These are phyloP conservation scores for Cytospora paraplurivora DNA, from an alignment of 2,329 filamentous ascomycete species.

Conservation along the genomic window DNA sequence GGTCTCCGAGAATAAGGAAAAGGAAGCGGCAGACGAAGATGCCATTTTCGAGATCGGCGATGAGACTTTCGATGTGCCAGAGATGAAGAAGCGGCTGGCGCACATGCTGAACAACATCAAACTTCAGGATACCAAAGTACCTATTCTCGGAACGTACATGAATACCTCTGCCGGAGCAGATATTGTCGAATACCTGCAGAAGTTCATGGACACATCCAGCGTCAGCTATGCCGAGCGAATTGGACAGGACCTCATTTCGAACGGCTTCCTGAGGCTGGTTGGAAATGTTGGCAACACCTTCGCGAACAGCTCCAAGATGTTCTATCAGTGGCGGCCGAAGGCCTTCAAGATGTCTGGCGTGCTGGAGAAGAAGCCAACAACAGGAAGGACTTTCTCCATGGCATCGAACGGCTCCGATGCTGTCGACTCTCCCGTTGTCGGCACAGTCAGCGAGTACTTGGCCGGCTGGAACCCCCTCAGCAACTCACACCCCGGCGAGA, in stretches of 20 bases:
- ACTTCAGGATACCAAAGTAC: slow-evolving; percentile 88
- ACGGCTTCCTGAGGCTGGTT: slow-evolving; percentile 85
- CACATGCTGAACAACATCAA: slow-evolving; percentile 88
- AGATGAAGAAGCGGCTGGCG: slow-evolving; percentile 85
- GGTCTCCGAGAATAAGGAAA: slow-evolving; percentile 65
- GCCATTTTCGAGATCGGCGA: slow-evolving; percentile 90
- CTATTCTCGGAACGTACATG: slow-evolving; percentile 90
- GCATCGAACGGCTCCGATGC: slow-evolving; percentile 58
- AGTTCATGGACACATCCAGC: slow-evolving; percentile 79
- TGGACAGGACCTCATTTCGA: slow-evolving; percentile 85
- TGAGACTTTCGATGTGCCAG: slow-evolving; percentile 78
- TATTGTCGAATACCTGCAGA: slow-evolving; percentile 93
- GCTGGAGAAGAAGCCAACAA: slow-evolving; percentile 78
- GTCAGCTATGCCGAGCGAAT: slow-evolving; percentile 92
- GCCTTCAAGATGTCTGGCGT: slow-evolving; percentile 86
- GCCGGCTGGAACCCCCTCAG: slow-evolving; percentile 92
- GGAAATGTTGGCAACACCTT: slow-evolving; percentile 95
- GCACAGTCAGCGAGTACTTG: slow-evolving; percentile 84
- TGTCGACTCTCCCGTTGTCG: slow-evolving; percentile 77
- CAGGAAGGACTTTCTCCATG: slow-evolving; percentile 75
- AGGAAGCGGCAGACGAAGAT: slow-evolving; percentile 70
- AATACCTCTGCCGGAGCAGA: slow-evolving; percentile 91
- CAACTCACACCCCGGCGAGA: slow-evolving; percentile 90
- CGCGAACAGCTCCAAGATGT: slow-evolving; percentile 95
- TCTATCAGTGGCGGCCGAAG: slow-evolving; percentile 95